Evolutionary conservation across 257 asterid species (phyloP).

Genomic region (Apocynum venetum): DNA sequence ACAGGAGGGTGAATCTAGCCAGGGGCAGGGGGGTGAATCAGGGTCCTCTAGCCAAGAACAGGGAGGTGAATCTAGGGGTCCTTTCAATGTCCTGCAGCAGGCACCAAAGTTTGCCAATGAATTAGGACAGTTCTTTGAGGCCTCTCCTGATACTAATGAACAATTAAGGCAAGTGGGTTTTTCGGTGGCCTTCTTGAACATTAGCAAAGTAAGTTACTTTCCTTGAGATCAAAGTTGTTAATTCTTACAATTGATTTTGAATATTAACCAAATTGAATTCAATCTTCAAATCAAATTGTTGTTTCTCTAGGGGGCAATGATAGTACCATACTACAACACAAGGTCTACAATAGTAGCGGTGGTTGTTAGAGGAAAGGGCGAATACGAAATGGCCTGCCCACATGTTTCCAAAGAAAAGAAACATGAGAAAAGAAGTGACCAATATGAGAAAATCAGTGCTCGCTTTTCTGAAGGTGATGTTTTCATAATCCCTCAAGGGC

Average conservation of each 20-base stretch:
- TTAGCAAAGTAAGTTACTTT: constrained; percentile 25
- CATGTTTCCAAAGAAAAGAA: constrained; percentile 18
- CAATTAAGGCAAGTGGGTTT: constrained; percentile 32
- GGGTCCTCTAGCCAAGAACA: not conserved
- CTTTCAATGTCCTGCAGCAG: constrained; percentile 28
- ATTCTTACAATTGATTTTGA: no score
- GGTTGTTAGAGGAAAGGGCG: constrained; percentile 36
- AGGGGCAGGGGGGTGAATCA: not conserved
- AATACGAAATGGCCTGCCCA: constrained; percentile 49
- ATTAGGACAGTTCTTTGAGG: constrained; percentile 33
- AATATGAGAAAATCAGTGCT: constrained; percentile 24
- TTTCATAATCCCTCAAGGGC: constrained; percentile 38
- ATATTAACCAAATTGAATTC: not conserved
- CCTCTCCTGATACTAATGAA: constrained; percentile 21
- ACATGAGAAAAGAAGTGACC: constrained; percentile 10
- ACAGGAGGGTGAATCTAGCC: constrained; percentile 2
- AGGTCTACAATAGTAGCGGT: constrained; percentile 31
- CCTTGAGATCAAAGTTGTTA: not conserved
- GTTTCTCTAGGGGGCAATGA: constrained; percentile 42
- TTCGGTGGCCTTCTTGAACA: constrained; percentile 38
- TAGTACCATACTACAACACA: constrained; percentile 38
- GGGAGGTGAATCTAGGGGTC: constrained; percentile 20
- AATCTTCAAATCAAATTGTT: no score
- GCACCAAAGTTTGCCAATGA: constrained; percentile 24
- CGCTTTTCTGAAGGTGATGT: constrained; percentile 32